Conservation (phyloP, 192 early-diverging fungal species). For the Backusella luteola region DNA sequence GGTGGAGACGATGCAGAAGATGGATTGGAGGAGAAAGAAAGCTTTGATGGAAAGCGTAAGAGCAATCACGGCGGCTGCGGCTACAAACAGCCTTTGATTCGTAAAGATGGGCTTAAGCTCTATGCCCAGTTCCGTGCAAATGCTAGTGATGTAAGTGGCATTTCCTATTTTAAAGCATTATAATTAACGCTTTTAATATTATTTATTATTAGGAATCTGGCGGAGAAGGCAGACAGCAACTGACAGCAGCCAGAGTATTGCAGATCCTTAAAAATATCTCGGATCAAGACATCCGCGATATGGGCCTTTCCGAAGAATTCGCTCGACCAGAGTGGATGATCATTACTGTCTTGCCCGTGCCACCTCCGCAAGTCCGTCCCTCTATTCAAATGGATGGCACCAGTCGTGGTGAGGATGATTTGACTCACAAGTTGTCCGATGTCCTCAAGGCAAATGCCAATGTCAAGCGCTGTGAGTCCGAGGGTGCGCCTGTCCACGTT, state of each 20-base stretch:
- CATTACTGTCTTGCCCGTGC: slow-evolving; percentile 89
- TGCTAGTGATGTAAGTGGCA: slow-evolving; percentile 20
- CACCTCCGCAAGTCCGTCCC: slow-evolving; percentile 95
- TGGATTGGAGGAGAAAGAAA: slow-evolving; percentile 50
- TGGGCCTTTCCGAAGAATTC: slow-evolving; percentile 89
- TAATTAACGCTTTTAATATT: no score
- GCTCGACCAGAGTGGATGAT: slow-evolving; percentile 99
- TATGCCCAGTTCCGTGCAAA: slow-evolving; percentile 43
- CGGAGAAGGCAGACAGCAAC: slow-evolving; percentile 56
- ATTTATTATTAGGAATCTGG: slow-evolving; percentile 39
- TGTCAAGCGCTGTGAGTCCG: slow-evolving; percentile 74
- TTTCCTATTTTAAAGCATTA: no score
- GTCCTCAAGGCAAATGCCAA: slow-evolving; percentile 92
- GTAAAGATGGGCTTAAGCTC: slow-evolving; percentile 78
- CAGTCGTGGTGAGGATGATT: slow-evolving; percentile 90
- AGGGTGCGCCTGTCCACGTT: slow-evolving; percentile 87
- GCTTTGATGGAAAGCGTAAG: slow-evolving; percentile 47
- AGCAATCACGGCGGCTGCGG: slow-evolving; percentile 89
- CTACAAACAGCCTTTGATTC: slow-evolving; percentile 73
- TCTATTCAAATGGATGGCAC: slow-evolving; percentile 93
- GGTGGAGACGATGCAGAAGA: slow-evolving; percentile 65
- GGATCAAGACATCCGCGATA: slow-evolving; percentile 78
- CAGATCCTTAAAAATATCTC: slow-evolving; percentile 85
- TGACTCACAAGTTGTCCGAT: slow-evolving; percentile 92
- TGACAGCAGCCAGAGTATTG: slow-evolving; percentile 75